phyloP scores from a whole-genome alignment of 2,329 filamentous ascomycete genomes.

The Penicillium brevicompactum region DNA sequence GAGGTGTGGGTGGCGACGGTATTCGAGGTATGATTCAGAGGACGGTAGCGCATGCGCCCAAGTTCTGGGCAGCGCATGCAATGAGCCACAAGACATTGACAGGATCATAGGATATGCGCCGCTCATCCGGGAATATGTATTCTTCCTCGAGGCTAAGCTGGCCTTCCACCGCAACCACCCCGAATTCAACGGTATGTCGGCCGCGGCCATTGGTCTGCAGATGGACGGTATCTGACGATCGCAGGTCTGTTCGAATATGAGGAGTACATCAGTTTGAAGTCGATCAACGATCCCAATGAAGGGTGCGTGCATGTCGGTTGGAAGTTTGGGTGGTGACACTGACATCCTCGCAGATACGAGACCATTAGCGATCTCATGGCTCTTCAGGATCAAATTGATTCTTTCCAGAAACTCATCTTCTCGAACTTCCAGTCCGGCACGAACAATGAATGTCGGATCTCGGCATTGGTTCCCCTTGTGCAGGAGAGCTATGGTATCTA shows the following conservation, averaged over 20 bases:
- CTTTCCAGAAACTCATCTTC: slow-evolving; percentile 98
- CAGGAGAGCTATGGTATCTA: slow-evolving; percentile 99
- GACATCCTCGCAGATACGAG: slow-evolving; percentile 61
- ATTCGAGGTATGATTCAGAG: slow-evolving; percentile 63
- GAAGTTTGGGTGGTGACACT: slow-evolving; percentile 17
- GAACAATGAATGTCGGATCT: slow-evolving; percentile 96
- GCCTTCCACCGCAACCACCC: slow-evolving; percentile 96
- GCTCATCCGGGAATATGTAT: slow-evolving; percentile 94
- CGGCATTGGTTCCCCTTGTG: slow-evolving; percentile 86
- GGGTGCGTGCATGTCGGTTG: slow-evolving; percentile 58
- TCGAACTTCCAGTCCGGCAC: slow-evolving; percentile 89
- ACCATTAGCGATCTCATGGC: slow-evolving; percentile 96
- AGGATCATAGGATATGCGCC: slow-evolving; percentile 70
- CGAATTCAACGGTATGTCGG: slow-evolving; percentile 80
- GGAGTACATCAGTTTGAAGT: slow-evolving; percentile 96
- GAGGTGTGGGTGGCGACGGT: slow-evolving; percentile 80
- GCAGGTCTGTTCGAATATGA: slow-evolving; percentile 90
- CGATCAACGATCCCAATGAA: slow-evolving; percentile 98
- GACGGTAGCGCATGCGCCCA: neutral
- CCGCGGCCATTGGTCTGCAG: neutral
- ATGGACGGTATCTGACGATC: slow-evolving; percentile 12
- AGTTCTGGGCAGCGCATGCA: neutral
- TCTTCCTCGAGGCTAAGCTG: slow-evolving; percentile 90
- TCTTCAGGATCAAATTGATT: slow-evolving; percentile 96
- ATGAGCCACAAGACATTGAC: slow-evolving; percentile 11